These are phyloP conservation scores for Erigeron canadensis DNA, from an alignment of 129 eudicot species.

Conservation along the genomic window DNA sequence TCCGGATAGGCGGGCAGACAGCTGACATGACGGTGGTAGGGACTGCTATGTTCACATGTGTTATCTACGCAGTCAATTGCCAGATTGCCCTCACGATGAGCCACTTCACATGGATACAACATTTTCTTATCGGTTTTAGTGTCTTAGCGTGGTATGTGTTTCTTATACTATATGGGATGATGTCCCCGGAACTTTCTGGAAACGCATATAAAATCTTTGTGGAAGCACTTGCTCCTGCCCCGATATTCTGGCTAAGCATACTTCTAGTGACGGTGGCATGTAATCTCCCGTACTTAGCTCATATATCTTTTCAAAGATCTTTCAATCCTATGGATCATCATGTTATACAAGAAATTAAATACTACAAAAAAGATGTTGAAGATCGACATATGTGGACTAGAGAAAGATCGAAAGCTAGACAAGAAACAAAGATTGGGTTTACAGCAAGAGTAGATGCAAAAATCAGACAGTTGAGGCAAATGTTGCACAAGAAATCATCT, in stretches of 20 bases:
- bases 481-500: constrained; percentile 62
- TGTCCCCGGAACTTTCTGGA: constrained; percentile 46
- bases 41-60: constrained; percentile 86
- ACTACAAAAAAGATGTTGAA: constrained; percentile 69
- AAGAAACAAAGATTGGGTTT: constrained; percentile 79
- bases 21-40: constrained; percentile 93
- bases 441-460: constrained; percentile 84
- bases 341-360: constrained; percentile 90
- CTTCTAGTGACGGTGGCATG: constrained; percentile 70
- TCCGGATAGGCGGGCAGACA: constrained; percentile 69
- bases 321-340: constrained; percentile 96
- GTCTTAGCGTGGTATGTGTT: constrained; percentile 71
- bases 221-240: constrained; percentile 85
- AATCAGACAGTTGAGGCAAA: constrained; percentile 65
- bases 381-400: constrained; percentile 80
- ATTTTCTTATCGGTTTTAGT: constrained; percentile 74
- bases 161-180: constrained; percentile 56
- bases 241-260: constrained; percentile 77
- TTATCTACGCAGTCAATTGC: constrained; percentile 83
- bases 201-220: constrained; percentile 56
- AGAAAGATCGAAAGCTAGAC: constrained; percentile 75
- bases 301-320: constrained; percentile 74
- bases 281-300: constrained; percentile 78
- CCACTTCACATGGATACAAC: constrained; percentile 97
- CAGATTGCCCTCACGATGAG: constrained; percentile 92